Percentiles rank a stretch among this genome's conserved stretches.
Evolutionary conservation across 1,139 yeast genomes (phyloP).

Genomic region (Magnusiomyces tetraspermus): DNA sequence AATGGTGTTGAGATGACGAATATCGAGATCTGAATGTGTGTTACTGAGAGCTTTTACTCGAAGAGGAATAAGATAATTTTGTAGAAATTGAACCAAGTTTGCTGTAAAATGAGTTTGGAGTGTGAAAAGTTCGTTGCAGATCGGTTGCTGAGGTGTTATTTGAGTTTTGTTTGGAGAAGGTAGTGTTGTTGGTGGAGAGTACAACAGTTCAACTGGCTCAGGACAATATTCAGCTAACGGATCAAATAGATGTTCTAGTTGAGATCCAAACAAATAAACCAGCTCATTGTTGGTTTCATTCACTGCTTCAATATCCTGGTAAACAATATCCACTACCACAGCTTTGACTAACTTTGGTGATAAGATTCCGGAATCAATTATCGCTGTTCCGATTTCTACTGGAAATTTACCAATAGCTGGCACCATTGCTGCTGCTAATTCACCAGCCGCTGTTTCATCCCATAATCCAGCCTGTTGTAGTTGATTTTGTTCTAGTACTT

Average conservation of each 20-base stretch:
- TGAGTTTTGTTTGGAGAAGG: background rate
- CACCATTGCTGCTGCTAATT: slow-evolving; percentile 52
- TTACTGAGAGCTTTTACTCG: slow-evolving; percentile 59
- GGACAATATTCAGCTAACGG: slow-evolving; percentile 89
- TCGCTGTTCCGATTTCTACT: slow-evolving; percentile 44
- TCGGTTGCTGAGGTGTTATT: too few relatives aligned
- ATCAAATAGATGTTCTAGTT: slow-evolving; percentile 78
- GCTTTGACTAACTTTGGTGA: slow-evolving; percentile 49
- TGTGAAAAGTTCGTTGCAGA: slow-evolving; percentile 56
- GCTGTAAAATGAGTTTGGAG: slow-evolving; percentile 69
- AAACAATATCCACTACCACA: slow-evolving; percentile 61
- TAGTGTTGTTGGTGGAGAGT: slow-evolving; percentile 47
- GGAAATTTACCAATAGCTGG: slow-evolving; percentile 46
- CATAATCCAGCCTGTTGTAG: too few relatives aligned
- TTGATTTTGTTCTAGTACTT: too few relatives aligned
- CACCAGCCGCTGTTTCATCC: slow-evolving; percentile 80
- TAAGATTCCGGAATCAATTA: slow-evolving; percentile 48
- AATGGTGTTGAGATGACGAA: slow-evolving; percentile 58
- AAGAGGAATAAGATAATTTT: slow-evolving; percentile 68
- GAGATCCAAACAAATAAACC: slow-evolving; percentile 71
- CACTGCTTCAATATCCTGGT: slow-evolving; percentile 42
- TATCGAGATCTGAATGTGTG: slow-evolving; percentile 39
- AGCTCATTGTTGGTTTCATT: slow-evolving; percentile 64
- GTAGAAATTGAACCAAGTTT: slow-evolving; percentile 62
- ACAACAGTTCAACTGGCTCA: slow-evolving; percentile 64